Evolutionary conservation across 1,284 basidiomycete species (phyloP).

Genomic region (Cryptococcus sp.): DNA sequence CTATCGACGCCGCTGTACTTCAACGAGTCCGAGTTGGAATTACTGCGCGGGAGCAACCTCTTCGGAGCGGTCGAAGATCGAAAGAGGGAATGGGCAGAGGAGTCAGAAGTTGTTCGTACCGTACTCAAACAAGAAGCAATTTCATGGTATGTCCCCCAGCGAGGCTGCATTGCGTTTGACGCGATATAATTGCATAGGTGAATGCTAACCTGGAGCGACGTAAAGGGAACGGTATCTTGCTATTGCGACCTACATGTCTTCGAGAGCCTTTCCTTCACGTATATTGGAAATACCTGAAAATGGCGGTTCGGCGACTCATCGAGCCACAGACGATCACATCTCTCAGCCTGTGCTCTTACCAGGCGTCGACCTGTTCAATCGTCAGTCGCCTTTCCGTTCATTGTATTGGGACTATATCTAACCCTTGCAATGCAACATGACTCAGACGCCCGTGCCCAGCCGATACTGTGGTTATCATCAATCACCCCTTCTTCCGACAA

Average conservation of each 20-base stretch:
- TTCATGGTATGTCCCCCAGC: conserved; percentile 61
- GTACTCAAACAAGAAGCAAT: conserved; percentile 59
- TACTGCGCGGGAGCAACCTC: conserved; percentile 74
- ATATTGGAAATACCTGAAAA: conserved; percentile 61
- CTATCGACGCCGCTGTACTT: conserved; percentile 80
- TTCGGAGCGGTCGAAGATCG: conserved; percentile 71
- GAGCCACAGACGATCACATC: conserved; percentile 38
- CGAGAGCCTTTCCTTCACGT: conserved; percentile 82
- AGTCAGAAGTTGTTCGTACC: conserved; percentile 60
- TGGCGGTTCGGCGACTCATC: conserved; percentile 15
- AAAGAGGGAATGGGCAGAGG: conserved; percentile 61
- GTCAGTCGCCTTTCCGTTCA: conserved; percentile 53
- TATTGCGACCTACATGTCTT: conserved; percentile 74
- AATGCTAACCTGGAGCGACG: conserved; percentile 3
- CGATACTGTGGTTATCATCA: conserved; percentile 75
- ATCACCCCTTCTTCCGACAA: conserved; percentile 35
- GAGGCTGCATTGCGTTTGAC: neutral
- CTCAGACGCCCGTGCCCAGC: conserved; percentile 59
- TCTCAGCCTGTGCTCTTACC: conserved; percentile 80
- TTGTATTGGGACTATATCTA: no score
- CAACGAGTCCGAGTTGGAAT: conserved; percentile 62
- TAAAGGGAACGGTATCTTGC: conserved; percentile 69
- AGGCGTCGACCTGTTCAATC: conserved; percentile 81
- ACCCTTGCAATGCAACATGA: neutral
- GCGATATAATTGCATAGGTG: neutral